Conservation (phyloP, 441 rosid genomes). For the Syzygium malaccense region DNA sequence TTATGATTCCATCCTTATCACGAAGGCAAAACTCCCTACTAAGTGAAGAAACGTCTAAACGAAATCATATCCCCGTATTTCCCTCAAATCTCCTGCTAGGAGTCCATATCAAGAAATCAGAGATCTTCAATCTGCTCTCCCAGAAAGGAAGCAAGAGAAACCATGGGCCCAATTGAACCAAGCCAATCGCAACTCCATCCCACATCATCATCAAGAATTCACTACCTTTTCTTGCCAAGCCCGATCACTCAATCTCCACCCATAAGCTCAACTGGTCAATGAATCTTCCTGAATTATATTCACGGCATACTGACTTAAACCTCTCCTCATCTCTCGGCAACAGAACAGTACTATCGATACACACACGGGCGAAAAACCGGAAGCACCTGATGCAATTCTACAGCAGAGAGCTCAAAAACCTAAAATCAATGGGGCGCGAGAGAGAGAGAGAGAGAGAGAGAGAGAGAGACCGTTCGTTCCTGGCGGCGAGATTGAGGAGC, state of each 20-base stretch:
- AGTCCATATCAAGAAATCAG: neutral
- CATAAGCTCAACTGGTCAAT: neutral
- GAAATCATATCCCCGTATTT: neutral
- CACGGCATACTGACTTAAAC: neutral
- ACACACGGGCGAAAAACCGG: neutral
- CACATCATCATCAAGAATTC: neutral
- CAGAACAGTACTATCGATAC: neutral
- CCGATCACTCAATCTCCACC: neutral
- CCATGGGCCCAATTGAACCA: neutral
- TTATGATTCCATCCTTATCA: neutral
- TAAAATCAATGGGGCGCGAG: neutral
- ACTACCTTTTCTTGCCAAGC: neutral
- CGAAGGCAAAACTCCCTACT: neutral
- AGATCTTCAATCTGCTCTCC: neutral
- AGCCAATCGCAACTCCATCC: neutral
- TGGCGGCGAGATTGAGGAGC: constrained; percentile 70
- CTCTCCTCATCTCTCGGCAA: neutral
- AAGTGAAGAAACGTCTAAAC: neutral
- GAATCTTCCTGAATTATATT: neutral
- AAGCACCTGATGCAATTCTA: neutral
- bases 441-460: neutral
- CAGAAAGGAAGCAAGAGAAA: neutral
- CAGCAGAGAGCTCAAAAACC: neutral
- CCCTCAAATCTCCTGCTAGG: neutral
- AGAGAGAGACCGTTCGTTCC: constrained; percentile 53